Percentiles rank a stretch among this genome's conserved stretches.
phyloP scores from a whole-genome alignment of 1,139 yeast species.

The Yamadazyma pseudoaaseri region DNA sequence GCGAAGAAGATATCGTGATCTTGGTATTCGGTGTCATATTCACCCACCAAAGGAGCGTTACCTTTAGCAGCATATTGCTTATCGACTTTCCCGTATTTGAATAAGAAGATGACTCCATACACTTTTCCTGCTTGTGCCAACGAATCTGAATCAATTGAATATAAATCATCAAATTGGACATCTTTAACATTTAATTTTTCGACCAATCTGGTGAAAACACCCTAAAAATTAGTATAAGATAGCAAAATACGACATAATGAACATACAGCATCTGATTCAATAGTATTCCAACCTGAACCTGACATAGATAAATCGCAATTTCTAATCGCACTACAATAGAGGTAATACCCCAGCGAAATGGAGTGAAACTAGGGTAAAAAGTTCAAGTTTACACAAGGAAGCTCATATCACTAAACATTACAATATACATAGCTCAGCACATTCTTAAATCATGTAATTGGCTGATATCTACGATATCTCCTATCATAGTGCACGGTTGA shows the following conservation, averaged over 20 bases:
- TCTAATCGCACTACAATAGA: neutral
- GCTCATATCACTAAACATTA: no score
- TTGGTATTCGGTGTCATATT: slow-evolving; percentile 40
- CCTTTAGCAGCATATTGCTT: slow-evolving; percentile 25
- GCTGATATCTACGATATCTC: no score
- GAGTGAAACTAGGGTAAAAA: no score
- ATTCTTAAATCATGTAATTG: no score
- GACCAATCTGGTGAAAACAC: slow-evolving; percentile 67
- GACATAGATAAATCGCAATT: neutral
- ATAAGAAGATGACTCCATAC: slow-evolving; percentile 63
- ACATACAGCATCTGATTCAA: slow-evolving; percentile 67
- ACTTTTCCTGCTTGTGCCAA: slow-evolving; percentile 42
- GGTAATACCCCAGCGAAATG: no score
- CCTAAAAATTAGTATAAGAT: slow-evolving; percentile 27
- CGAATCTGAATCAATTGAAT: slow-evolving; percentile 51
- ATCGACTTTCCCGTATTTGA: slow-evolving; percentile 54
- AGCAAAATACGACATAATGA: slow-evolving; percentile 4
- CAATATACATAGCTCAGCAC: no score
- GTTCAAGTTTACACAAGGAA: no score
- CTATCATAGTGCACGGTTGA: no score
- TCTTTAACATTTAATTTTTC: slow-evolving; percentile 56
- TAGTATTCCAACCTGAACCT: slow-evolving; percentile 59
- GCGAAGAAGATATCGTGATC: slow-evolving; percentile 54
- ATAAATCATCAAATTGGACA: slow-evolving; percentile 61
- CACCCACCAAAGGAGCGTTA: slow-evolving; percentile 43